A percentile compares a stretch with the other conserved stretches of the same genome.
Evolutionary conservation across 2,329 filamentous ascomycete species (phyloP).

Genomic region (Paracoccidioides lutzii): DNA sequence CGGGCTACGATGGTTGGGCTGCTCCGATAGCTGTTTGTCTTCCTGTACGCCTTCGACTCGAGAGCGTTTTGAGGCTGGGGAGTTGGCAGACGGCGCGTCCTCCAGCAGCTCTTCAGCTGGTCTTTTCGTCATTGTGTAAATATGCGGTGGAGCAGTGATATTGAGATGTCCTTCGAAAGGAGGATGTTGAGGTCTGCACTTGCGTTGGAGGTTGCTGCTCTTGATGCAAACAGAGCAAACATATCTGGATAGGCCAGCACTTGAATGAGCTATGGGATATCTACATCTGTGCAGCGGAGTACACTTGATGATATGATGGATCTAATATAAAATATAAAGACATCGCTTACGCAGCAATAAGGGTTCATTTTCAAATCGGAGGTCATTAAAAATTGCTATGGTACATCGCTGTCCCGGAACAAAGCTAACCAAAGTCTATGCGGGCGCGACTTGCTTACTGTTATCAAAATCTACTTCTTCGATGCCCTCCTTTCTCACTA

Average conservation of each 20-base stretch:
- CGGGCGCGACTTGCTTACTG: slow-evolving; percentile 44
- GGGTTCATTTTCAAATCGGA: slow-evolving; percentile 18
- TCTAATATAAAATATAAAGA: neutral
- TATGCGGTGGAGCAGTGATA: neutral
- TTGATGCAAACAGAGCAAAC: slow-evolving; percentile 13
- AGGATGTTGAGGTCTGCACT: neutral
- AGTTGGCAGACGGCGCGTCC: slow-evolving; percentile 20
- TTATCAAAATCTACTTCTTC: slow-evolving; percentile 75
- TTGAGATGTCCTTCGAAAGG: neutral
- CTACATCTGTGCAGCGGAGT: neutral
- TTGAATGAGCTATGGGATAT: too few species aligned
- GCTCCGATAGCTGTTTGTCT: slow-evolving; percentile 1
- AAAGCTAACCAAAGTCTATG: slow-evolving; percentile 24
- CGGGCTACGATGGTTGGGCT: neutral
- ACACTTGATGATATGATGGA: neutral
- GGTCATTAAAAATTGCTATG: slow-evolving; percentile 16
- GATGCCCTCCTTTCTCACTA: slow-evolving; percentile 88
- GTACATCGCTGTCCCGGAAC: slow-evolving; percentile 19
- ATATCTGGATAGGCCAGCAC: neutral
- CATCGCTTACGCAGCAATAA: neutral
- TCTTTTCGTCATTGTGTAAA: slow-evolving; percentile 33
- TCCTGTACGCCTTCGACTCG: slow-evolving; percentile 27
- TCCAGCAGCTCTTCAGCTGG: slow-evolving; percentile 34
- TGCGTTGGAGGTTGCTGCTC: neutral
- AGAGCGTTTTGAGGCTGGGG: slow-evolving; percentile 34